These are phyloP conservation scores for Lasiosphaeria miniovina DNA, from an alignment of 495 filamentous ascomycete genomes.

Conservation along the genomic window DNA sequence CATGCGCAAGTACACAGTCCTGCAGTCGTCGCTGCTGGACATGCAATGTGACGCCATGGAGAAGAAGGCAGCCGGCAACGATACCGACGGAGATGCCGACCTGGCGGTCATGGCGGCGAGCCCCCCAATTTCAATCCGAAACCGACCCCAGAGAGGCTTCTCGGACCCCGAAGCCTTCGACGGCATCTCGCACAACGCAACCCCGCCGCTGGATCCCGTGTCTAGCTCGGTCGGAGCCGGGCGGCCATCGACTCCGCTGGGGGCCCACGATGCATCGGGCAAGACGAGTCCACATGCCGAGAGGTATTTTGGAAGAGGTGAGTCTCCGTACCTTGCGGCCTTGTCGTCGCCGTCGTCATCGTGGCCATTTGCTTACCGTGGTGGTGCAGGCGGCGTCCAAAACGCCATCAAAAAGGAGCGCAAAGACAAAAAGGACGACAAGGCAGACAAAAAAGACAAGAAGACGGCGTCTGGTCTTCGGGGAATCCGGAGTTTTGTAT, in stretches of 20 bases:
- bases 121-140: conserved; percentile 19
- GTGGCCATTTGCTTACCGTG: conserved; percentile 28
- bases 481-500: conserved; percentile 53
- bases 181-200: conserved; percentile 31
- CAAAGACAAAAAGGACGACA: conserved; percentile 50
- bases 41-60: conserved; percentile 25
- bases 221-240: conserved; percentile 17
- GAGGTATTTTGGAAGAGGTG: conserved; percentile 45
- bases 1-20: conserved; percentile 38
- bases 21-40: conserved; percentile 38
- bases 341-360: background rate
- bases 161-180: conserved; percentile 38
- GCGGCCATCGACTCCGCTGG: conserved; percentile 31
- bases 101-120: conserved; percentile 4
- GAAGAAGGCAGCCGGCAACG: conserved; percentile 5
- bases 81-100: conserved; percentile 11
- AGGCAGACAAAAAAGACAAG: conserved; percentile 51
- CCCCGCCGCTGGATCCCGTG: conserved; percentile 33
- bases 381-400: conserved; percentile 49
- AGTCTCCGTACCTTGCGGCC: conserved; percentile 24
- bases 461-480: conserved; percentile 45
- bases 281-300: conserved; percentile 43
- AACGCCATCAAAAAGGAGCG: conserved; percentile 54
- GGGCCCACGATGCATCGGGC: conserved; percentile 7
- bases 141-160: conserved; percentile 28